Percentiles rank a stretch among this genome's conserved stretches.
These are phyloP conservation scores for Xylaria bambusicola DNA, from an alignment of 495 filamentous ascomycete genomes.

Conservation along the genomic window DNA sequence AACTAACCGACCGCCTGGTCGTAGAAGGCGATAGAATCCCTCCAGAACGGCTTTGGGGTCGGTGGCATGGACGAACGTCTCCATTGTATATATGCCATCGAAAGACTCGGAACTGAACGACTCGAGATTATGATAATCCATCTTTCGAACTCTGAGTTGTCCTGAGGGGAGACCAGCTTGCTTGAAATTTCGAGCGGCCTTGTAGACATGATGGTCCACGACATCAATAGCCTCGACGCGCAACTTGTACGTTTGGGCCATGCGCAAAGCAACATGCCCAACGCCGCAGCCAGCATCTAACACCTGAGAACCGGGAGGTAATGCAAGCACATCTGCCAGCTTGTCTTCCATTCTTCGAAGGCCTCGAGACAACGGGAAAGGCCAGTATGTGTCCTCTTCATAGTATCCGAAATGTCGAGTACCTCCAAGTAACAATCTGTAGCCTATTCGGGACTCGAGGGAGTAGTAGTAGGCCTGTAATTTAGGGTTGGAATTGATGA, in stretches of 20 bases:
- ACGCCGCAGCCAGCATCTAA: conserved; percentile 58
- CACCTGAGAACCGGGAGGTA: conserved; percentile 42
- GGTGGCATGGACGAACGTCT: conserved; percentile 60
- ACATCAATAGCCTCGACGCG: conserved; percentile 54
- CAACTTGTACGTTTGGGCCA: conserved; percentile 42
- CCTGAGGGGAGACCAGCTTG: conserved; percentile 38
- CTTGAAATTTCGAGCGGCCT: conserved; percentile 46
- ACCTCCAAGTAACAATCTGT: conserved; percentile 50
- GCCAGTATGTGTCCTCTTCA: conserved; percentile 47
- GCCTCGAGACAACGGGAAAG: conserved; percentile 46
- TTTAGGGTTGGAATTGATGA: conserved; percentile 40
- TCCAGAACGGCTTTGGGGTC: conserved; percentile 48
- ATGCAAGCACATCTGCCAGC: conserved; percentile 38
- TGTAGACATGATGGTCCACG: conserved; percentile 49
- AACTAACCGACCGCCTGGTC: conserved; percentile 50
- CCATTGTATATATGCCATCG: conserved; percentile 61
- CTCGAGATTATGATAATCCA: conserved; percentile 58
- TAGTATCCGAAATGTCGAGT: conserved; percentile 58
- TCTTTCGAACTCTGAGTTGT: conserved; percentile 40
- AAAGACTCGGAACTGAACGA: conserved; percentile 38
- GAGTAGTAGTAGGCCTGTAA: conserved; percentile 47
- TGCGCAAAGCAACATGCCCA: conserved; percentile 50
- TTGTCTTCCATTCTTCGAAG: conserved; percentile 54
- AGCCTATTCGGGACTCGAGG: conserved; percentile 54
- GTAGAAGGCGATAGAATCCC: conserved; percentile 52